Conservation (phyloP, 1,139 yeast genomes). For the Magnusiomyces suaveolens region DNA sequence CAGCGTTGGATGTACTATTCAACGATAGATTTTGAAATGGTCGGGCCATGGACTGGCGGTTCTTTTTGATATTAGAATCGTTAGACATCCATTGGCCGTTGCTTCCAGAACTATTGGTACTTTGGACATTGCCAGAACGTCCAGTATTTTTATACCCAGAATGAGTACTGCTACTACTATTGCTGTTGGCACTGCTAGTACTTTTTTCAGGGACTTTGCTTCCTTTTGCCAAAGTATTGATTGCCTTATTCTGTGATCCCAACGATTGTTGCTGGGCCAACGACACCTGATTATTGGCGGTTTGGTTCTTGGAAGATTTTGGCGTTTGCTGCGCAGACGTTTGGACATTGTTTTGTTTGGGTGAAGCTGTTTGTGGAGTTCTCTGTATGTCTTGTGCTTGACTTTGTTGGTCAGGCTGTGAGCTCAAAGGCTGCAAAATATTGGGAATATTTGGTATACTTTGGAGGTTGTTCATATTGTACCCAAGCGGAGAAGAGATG, state of each 20-base stretch:
- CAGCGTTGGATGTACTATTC: conserved; percentile 6
- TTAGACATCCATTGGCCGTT: neutral
- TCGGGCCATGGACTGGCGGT: conserved; percentile 12
- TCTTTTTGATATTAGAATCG: neutral
- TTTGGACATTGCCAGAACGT: neutral
- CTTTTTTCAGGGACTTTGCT: neutral
- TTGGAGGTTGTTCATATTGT: neutral
- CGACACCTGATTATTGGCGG: neutral
- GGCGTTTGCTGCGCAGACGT: neutral
- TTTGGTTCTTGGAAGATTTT: neutral
- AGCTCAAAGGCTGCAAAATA: neutral
- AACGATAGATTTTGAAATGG: conserved; percentile 7
- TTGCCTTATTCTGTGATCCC: neutral
- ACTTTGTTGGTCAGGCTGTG: neutral
- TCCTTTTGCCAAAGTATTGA: neutral
- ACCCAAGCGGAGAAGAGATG: neutral
- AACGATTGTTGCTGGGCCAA: neutral
- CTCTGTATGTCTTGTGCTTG: neutral
- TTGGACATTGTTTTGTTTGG: neutral
- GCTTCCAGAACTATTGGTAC: neutral
- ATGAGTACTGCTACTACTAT: neutral
- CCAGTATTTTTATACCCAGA: neutral
- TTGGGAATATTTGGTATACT: neutral
- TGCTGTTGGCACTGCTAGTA: neutral
- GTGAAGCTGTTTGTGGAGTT: neutral